Conservation (phyloP, 129 eudicot species). For the Erigeron canadensis region DNA sequence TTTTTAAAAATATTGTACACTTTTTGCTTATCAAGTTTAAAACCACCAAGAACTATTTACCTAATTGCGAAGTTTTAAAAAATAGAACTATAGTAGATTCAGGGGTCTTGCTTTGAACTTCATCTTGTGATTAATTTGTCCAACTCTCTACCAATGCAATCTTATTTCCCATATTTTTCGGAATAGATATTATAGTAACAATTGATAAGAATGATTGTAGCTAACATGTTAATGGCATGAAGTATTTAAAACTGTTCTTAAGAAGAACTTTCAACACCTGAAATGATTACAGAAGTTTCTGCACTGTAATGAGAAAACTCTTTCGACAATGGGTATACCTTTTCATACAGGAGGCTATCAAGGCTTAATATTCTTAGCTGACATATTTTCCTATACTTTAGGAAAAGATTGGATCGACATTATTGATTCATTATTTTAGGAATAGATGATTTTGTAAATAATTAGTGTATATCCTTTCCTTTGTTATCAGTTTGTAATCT, state of each 20-base stretch:
- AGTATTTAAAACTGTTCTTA: too few relatives aligned
- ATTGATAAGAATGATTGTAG: background rate
- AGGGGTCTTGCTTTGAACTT: background rate
- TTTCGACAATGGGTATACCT: background rate
- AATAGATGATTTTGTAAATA: too few relatives aligned
- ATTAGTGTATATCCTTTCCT: too few relatives aligned
- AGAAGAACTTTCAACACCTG: background rate
- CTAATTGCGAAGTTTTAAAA: background rate
- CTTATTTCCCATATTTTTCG: background rate
- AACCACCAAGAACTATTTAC: background rate
- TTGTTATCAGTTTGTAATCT: too few relatives aligned
- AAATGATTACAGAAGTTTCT: background rate
- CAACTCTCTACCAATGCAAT: too few relatives aligned
- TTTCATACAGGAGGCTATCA: constrained; percentile 7
- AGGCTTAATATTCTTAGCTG: too few relatives aligned
- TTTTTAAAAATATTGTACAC: background rate
- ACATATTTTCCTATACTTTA: too few relatives aligned
- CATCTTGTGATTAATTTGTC: too few relatives aligned
- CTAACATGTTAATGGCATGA: too few relatives aligned
- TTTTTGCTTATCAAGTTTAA: constrained; percentile 10
- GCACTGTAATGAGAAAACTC: background rate
- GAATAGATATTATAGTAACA: background rate
- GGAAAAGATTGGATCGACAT: too few relatives aligned
- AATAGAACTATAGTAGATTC: constrained; percentile 7
- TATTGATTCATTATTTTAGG: too few relatives aligned